phyloP scores from a whole-genome alignment of 1,139 yeast genomes.

The Taphrina communis region DNA sequence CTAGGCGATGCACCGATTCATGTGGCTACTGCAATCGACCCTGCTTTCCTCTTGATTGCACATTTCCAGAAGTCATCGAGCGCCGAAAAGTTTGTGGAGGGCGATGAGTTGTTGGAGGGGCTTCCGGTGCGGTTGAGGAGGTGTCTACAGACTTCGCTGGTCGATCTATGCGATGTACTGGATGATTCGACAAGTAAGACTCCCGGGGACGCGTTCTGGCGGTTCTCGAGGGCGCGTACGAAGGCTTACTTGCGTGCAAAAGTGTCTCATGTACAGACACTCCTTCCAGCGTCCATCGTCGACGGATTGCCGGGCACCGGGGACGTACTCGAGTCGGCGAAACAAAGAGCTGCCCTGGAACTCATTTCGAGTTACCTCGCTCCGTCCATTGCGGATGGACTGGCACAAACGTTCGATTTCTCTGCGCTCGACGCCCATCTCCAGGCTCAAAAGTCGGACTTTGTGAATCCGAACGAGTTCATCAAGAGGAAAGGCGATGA shows the following conservation, averaged over 20 bases:
- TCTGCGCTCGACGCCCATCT: slow-evolving; percentile 1
- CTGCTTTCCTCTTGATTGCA: slow-evolving; percentile 23
- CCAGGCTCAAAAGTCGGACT: slow-evolving; percentile 12
- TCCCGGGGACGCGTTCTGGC: background rate
- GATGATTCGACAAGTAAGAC: background rate
- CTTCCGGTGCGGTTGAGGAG: slow-evolving; percentile 5
- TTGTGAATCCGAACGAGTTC: slow-evolving; percentile 30
- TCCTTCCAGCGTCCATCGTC: slow-evolving; percentile 7
- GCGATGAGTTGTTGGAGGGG: slow-evolving; percentile 17
- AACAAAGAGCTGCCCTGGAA: slow-evolving; percentile 17
- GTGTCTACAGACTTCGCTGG: background rate
- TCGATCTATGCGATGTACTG: slow-evolving; percentile 11
- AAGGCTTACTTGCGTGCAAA: background rate
- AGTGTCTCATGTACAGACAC: slow-evolving; percentile 6
- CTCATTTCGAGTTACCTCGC: slow-evolving; percentile 28
- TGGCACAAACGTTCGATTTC: background rate
- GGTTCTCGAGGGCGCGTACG: slow-evolving; percentile 9
- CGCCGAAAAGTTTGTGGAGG: slow-evolving; percentile 17
- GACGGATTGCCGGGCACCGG: background rate
- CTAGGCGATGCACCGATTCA: slow-evolving; percentile 30
- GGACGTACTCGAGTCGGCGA: background rate
- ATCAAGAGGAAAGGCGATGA: slow-evolving; percentile 16
- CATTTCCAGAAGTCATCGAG: background rate
- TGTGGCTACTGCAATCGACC: slow-evolving; percentile 27
- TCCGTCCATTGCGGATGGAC: background rate